Conservation (phyloP, 208 protist genomes). For the Trypanosoma melophagium region DNA sequence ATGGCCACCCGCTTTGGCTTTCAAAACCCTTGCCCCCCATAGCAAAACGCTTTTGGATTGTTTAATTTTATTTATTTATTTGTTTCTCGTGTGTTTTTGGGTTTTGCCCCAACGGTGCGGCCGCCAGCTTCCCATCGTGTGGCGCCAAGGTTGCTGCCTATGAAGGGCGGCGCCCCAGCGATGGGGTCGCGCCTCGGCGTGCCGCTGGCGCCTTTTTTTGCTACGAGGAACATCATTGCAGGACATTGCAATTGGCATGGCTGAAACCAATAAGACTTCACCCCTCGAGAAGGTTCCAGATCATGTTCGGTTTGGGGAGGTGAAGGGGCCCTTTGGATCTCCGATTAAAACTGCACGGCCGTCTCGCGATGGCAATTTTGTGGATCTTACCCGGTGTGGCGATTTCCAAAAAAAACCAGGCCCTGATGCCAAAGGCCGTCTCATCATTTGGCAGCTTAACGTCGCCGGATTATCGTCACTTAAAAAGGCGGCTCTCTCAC, state of each 20-base stretch:
- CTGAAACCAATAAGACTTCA: conserved; percentile 5
- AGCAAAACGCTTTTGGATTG: too few species aligned
- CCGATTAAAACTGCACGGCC: conserved; percentile 2
- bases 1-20: too few species aligned
- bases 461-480: neutral
- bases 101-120: too few species aligned
- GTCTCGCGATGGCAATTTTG: neutral
- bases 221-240: neutral
- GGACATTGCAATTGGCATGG: neutral
- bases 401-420: conserved; percentile 1
- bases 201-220: neutral
- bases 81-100: too few species aligned
- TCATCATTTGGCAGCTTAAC: neutral
- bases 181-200: neutral
- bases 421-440: neutral
- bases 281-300: neutral
- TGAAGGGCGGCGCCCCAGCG: too few species aligned
- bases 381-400: neutral
- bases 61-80: too few species aligned
- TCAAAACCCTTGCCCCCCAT: too few species aligned
- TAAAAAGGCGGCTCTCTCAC: neutral
- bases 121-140: too few species aligned
- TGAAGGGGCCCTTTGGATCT: neutral
- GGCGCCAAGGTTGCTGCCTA: too few species aligned
- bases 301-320: conserved; percentile 1